phyloP scores from a whole-genome alignment of 2,329 filamentous ascomycete species.

The Leptographium wingfieldii region DNA sequence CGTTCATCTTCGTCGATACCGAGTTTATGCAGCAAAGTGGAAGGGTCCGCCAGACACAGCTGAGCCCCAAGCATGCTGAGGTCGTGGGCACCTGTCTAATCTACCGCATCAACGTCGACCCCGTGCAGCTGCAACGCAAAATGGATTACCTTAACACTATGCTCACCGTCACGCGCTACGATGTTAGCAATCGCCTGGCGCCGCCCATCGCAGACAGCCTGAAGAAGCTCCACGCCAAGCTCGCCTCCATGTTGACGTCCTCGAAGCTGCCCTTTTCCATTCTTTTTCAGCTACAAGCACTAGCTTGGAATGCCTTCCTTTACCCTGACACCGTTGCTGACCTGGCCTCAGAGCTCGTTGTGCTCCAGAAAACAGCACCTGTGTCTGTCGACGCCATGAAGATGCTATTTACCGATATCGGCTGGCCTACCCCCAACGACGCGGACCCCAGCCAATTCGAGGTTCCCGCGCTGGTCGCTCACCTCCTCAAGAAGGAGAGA shows the following conservation, averaged over 20 bases:
- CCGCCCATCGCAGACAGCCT: not conserved
- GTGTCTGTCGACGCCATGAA: conserved; percentile 42
- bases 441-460: conserved; percentile 29
- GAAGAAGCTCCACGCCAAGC: conserved; percentile 13
- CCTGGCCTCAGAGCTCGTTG: conserved; percentile 32
- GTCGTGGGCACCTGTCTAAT: conserved; percentile 30
- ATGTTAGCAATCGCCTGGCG: conserved; percentile 2
- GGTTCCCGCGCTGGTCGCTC: conserved; percentile 25
- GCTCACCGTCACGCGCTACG: conserved; percentile 14
- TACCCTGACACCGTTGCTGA: conserved; percentile 36
- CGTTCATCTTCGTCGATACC: conserved; percentile 28
- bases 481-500: conserved; percentile 28
- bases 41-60: conserved; percentile 9
- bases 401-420: conserved; percentile 37
- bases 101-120: conserved; percentile 24
- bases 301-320: conserved; percentile 52
- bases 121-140: conserved; percentile 17
- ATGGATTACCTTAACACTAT: conserved; percentile 17
- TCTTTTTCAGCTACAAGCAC: conserved; percentile 48
- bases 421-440: conserved; percentile 37
- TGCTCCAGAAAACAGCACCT: conserved; percentile 19
- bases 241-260: conserved; percentile 16
- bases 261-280: conserved; percentile 36
- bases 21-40: not conserved
- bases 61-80: conserved; percentile 19